Percentiles rank a stretch among this genome's conserved stretches.
These are phyloP conservation scores for Phlegmacium glaucopus DNA, from an alignment of 768 basidiomycete genomes.

Conservation along the genomic window DNA sequence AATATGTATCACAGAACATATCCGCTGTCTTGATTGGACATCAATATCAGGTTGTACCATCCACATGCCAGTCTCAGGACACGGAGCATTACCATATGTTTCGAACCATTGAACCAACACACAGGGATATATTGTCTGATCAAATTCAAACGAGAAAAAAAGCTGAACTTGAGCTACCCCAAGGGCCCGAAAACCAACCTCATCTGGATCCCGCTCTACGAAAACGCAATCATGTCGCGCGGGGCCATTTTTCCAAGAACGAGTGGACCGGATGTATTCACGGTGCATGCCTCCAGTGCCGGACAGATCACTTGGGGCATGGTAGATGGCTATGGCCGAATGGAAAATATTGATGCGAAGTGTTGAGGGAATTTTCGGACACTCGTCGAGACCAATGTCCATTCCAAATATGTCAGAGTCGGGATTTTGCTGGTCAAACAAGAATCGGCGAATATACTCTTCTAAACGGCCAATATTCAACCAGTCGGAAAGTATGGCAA, in stretches of 20 bases:
- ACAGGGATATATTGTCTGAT: background rate
- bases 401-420: too few species aligned
- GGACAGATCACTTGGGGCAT: constrained; percentile 16
- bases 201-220: constrained; percentile 8
- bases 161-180: constrained; percentile 1
- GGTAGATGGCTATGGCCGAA: too few species aligned
- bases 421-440: background rate
- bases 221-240: constrained; percentile 12
- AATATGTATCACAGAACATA: background rate
- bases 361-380: too few species aligned
- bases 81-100: background rate
- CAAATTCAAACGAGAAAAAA: background rate
- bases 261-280: constrained; percentile 16
- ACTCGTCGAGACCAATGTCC: too few species aligned
- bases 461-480: background rate
- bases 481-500: background rate
- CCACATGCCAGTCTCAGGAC: background rate
- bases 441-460: background rate
- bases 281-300: constrained; percentile 12
- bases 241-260: constrained; percentile 12
- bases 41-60: background rate
- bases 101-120: background rate
- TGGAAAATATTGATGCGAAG: too few species aligned
- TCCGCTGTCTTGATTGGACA: background rate
- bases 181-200: constrained; percentile 20